phyloP scores from a whole-genome alignment of 2,329 filamentous ascomycete species.

The Colletotrichum liaoningense region DNA sequence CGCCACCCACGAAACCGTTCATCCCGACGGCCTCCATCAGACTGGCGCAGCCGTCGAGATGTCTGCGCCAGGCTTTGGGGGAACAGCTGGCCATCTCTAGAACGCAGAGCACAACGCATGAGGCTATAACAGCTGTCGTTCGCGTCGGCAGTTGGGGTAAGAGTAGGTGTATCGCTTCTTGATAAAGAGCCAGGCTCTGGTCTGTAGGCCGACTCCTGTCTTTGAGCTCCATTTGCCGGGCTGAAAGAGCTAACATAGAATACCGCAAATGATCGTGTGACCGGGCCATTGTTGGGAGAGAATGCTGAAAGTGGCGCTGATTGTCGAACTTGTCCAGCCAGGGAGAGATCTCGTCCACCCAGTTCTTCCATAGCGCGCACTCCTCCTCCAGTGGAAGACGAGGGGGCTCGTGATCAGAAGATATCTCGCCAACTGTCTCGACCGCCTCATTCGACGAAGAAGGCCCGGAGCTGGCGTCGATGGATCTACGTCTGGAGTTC shows the following conservation, averaged over 20 bases:
- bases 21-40: slow-evolving; percentile 64
- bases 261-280: slow-evolving; percentile 59
- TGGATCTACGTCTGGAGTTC: slow-evolving; percentile 8
- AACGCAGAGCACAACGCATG: slow-evolving; percentile 52
- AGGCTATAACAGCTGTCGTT: slow-evolving; percentile 47
- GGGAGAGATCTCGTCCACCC: slow-evolving; percentile 53
- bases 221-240: slow-evolving; percentile 63
- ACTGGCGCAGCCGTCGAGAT: slow-evolving; percentile 68
- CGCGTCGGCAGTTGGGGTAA: slow-evolving; percentile 47
- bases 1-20: slow-evolving; percentile 62
- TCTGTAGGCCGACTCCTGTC: slow-evolving; percentile 54
- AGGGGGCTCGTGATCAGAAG: slow-evolving; percentile 33
- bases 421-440: slow-evolving; percentile 9
- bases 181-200: slow-evolving; percentile 66
- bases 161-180: slow-evolving; percentile 61
- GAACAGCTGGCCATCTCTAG: slow-evolving; percentile 56
- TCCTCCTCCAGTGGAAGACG: slow-evolving; percentile 43
- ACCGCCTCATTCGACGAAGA: slow-evolving; percentile 13
- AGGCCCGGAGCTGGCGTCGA: slow-evolving; percentile 11
- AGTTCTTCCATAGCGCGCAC: slow-evolving; percentile 52
- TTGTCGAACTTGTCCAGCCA: slow-evolving; percentile 70
- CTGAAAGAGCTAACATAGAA: slow-evolving; percentile 65
- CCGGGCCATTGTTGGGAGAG: slow-evolving; percentile 63
- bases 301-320: slow-evolving; percentile 62
- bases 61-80: slow-evolving; percentile 62